Base-by-base conservation (phyloP, 192 early-diverging fungal species). In the Funneliformis geosporum region DNA sequence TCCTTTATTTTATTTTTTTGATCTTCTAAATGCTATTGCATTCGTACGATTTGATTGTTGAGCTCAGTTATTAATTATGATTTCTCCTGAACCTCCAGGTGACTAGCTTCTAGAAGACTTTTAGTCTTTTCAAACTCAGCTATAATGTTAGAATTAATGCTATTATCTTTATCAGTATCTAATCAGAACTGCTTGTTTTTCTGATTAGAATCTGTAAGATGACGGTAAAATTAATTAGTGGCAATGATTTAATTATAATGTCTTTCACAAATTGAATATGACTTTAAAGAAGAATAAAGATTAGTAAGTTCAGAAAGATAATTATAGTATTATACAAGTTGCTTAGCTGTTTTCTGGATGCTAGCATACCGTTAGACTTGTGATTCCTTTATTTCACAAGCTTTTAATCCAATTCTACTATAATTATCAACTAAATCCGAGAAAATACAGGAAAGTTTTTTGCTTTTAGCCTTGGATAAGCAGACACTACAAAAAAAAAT, bases 201-300 rank as follows among this genome's bases (percentile, higher is more conserved):
- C 10, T 47, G 2, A 9, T 8, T 23, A 10, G 43, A 72, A 46
- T 33, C n/a, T 72, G 21, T n/a, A 47, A 72, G 43, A 47, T 6
- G 3, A 12, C 46, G 14, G 4, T 72, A 72, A 72, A 72, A 72
- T 21, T 72, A 12, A 72, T 43, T 43, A 72, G 40, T 72, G 47
- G 18, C 40, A 46, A 72, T 25, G 0, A 72, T 16, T 47, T 72
- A 2, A 47, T 72, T 72, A 72, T 72, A 72, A 27, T 72, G 69
- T 47, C 6, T n/a, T 33, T 72, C 43, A n/a, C 46, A 72, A 72
- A 72, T 47, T n/a, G 43, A 72, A 72, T 46, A 72, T 1, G 21
- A 25, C 8, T 50, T 47, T 46, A 72, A 72, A 46, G 69, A 47
- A 46, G 14, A 46, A 72, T 25, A 42, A 72, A 72, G 10, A 23